Percentiles rank a stretch among this genome's conserved stretches.
phyloP scores from a whole-genome alignment of 306 rosid genomes.

The Casuarina glauca region DNA sequence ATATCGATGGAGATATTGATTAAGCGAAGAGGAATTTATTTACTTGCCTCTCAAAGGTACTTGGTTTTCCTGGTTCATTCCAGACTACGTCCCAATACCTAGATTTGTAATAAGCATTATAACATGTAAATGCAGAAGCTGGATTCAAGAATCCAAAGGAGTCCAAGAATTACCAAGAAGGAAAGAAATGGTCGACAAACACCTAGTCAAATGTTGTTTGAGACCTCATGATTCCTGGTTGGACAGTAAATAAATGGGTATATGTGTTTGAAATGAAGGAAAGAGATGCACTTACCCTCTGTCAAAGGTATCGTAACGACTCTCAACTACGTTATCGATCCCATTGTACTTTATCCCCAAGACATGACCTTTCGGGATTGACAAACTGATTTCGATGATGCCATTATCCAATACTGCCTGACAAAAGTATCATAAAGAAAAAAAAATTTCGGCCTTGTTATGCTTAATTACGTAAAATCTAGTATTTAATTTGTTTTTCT shows the following conservation, averaged over 20 bases:
- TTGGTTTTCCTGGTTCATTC: slow-evolving; percentile 29
- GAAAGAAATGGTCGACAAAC: no score
- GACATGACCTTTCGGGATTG: slow-evolving; percentile 59
- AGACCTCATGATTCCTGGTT: no score
- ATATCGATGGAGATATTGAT: neutral
- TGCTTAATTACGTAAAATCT: no score
- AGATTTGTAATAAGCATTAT: neutral
- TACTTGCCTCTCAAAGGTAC: slow-evolving; percentile 38
- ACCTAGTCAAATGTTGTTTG: no score
- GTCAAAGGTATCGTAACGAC: slow-evolving; percentile 9
- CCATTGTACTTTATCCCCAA: slow-evolving; percentile 50
- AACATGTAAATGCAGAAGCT: neutral
- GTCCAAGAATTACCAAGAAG: no score
- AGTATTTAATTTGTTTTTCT: no score
- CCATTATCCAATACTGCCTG: slow-evolving; percentile 69
- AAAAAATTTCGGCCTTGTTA: no score
- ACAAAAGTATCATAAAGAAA: neutral
- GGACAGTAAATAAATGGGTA: no score
- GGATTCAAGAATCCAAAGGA: neutral
- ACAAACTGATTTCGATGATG: slow-evolving; percentile 43
- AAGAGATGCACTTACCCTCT: slow-evolving; percentile 57
- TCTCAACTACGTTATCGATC: slow-evolving; percentile 45
- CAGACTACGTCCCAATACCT: slow-evolving; percentile 77
- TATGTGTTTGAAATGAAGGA: no score
- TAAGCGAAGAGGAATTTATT: neutral